Base-by-base conservation (phyloP, 148 eudicot genomes). In the Amaranthus hypochondriacus region DNA sequence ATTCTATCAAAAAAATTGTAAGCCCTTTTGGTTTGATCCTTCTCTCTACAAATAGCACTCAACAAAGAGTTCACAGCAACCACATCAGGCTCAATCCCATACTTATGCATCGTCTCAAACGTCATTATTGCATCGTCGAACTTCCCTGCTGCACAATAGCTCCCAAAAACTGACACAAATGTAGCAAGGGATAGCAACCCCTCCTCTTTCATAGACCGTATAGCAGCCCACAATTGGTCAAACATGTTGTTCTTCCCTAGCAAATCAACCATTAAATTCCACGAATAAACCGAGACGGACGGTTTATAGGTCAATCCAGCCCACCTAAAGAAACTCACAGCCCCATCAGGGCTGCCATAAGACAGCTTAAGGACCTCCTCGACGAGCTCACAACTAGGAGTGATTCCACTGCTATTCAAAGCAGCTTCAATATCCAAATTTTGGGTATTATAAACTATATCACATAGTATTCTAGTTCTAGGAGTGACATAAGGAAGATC, bases 191-290 rank as follows among this genome's bases (percentile, higher is more conserved):
- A 78, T 47, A 89, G 75, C 58, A 84, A 49, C 56, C 83, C 84
- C 71, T 87, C 92, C 15, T 83, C 76, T 89, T 84, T 93, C 95
- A 93, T 91, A 9, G 95, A 83, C 71, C 97, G 75, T 62, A 93
- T 83, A 0, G 95, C 98, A 43, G 89, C 97, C 98, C 97, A 93
- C 95, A 93, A 91, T 50, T 79, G 81, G 44, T 91, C 98, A 79
- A 89, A 91, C 81, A 89, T 68, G 65, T 79, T 53, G 66, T 89
- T 91, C 85, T 87, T 91, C 10, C 97, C 98, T 21, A 93, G 80
- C 82, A 93, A 80, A 87, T 93, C 98, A 42, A 93, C 90, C 89
- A 93, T 89, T 77, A 91, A 79, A 62, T 91, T 89, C 97, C 97
- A 93, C 21, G 89, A 77, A 57, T 72, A 77, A 4, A 76, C 68